A percentile compares a stretch with the other conserved stretches of the same genome.
Conservation (phyloP, 257 asterid genomes). For the Marsdenia floribunda region DNA sequence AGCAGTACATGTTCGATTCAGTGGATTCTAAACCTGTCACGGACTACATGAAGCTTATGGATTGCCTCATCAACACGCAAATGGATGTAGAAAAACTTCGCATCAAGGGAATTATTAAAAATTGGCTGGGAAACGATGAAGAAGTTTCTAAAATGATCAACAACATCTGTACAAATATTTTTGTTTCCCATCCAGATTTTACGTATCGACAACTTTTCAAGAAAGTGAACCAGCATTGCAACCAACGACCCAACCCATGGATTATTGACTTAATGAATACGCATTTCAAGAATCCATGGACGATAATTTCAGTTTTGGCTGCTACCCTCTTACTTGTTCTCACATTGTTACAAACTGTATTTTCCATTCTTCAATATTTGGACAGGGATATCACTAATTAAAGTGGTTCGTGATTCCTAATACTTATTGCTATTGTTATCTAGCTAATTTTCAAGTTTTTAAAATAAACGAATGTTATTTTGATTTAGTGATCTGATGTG, state of each 20-base stretch:
- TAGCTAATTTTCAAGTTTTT: too few relatives aligned
- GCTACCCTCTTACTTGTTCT: constrained; percentile 9
- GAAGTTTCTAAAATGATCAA: not conserved
- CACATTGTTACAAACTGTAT: not conserved
- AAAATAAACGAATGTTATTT: too few relatives aligned
- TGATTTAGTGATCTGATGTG: too few relatives aligned
- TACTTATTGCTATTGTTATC: too few relatives aligned
- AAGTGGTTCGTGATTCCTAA: not conserved
- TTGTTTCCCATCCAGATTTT: too few relatives aligned
- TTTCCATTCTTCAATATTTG: not conserved
- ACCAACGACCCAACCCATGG: constrained; percentile 5
- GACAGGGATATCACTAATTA: not conserved
- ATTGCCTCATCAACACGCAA: not conserved
- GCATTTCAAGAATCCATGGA: constrained; percentile 32
- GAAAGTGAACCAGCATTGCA: constrained; percentile 11
- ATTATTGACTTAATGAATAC: constrained; percentile 18
- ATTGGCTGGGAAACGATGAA: not conserved
- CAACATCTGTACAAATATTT: too few relatives aligned
- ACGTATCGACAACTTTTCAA: not conserved
- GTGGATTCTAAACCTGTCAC: too few relatives aligned
- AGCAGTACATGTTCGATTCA: not conserved
- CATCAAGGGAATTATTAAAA: constrained; percentile 5
- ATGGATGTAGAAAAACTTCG: not conserved
- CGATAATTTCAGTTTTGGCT: constrained; percentile 17
- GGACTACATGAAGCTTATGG: too few relatives aligned